These are phyloP conservation scores for Saccharum officinarum DNA, from an alignment of 176 grass and related monocot species.

Conservation along the genomic window DNA sequence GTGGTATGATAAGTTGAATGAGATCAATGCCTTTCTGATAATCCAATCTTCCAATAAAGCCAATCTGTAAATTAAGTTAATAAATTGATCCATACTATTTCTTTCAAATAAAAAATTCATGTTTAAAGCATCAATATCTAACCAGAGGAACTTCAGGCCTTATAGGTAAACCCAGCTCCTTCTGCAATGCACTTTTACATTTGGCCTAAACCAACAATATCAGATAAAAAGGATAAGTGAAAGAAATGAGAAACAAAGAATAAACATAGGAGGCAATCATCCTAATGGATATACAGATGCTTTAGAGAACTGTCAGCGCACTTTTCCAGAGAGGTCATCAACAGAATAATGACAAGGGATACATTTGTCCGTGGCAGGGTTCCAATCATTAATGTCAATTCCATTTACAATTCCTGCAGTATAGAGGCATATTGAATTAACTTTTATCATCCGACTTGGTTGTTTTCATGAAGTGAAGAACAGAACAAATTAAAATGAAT, in stretches of 20 bases:
- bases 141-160: conserved; percentile 75
- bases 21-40: conserved; percentile 98
- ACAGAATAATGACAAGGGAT: conserved; percentile 79
- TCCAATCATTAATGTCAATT: conserved; percentile 89
- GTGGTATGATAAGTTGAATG: conserved; percentile 62
- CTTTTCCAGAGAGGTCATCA: conserved; percentile 94
- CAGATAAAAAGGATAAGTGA: conserved; percentile 1
- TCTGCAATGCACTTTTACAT: conserved; percentile 91
- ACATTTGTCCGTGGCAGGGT: conserved; percentile 68
- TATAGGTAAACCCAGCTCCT: conserved; percentile 75
- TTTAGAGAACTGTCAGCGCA: conserved; percentile 20
- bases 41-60: conserved; percentile 98
- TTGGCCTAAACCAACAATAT: conserved; percentile 57
- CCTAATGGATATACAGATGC: neutral
- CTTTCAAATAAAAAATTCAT: neutral
- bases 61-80: conserved; percentile 67
- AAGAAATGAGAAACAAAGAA: neutral
- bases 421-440: conserved; percentile 11
- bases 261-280: neutral
- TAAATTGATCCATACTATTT: conserved; percentile 28
- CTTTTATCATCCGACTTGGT: conserved; percentile 13
- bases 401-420: conserved; percentile 89
- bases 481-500: conserved; percentile 27
- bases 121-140: conserved; percentile 29
- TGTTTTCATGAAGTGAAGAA: conserved; percentile 19